phyloP scores from a whole-genome alignment of 176 grass and related monocot genomes.

The Oryza coarctata region DNA sequence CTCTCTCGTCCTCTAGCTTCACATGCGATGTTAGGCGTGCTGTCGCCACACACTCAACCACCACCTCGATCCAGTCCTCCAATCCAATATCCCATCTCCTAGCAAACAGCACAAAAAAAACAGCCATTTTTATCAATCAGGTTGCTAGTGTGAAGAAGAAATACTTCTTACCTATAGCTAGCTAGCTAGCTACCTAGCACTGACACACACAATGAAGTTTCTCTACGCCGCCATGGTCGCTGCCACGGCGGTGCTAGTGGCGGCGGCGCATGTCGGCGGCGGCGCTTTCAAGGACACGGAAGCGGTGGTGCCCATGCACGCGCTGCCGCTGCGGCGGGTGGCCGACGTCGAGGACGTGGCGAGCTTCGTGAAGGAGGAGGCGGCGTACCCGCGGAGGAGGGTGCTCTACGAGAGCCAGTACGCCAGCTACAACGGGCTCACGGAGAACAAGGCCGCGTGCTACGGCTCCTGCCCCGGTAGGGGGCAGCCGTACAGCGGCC shows the following conservation, averaged over 20 bases:
- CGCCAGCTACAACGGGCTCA: neutral
- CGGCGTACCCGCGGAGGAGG: conserved; percentile 27
- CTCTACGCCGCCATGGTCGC: neutral
- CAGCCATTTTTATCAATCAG: neutral
- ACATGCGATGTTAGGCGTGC: conserved; percentile 28
- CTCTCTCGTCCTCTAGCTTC: conserved; percentile 20
- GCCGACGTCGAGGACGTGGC: neutral
- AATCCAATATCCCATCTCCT: neutral
- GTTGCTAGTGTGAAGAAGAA: too few relatives aligned
- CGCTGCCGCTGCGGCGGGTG: neutral
- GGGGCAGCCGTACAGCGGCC: conserved; percentile 10
- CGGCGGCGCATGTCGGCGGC: neutral
- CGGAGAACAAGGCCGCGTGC: conserved; percentile 27
- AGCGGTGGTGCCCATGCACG: neutral
- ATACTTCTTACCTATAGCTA: too few relatives aligned
- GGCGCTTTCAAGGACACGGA: neutral
- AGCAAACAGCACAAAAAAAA: neutral
- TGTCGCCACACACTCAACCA: neutral
- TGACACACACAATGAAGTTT: neutral
- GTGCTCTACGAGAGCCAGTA: neutral
- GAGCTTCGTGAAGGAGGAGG: neutral
- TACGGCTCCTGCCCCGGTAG: conserved; percentile 28
- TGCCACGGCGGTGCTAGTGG: neutral
- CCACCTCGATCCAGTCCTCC: neutral
- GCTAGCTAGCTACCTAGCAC: neutral